Conservation (phyloP, 441 rosid species). For the Daphne laureola region DNA sequence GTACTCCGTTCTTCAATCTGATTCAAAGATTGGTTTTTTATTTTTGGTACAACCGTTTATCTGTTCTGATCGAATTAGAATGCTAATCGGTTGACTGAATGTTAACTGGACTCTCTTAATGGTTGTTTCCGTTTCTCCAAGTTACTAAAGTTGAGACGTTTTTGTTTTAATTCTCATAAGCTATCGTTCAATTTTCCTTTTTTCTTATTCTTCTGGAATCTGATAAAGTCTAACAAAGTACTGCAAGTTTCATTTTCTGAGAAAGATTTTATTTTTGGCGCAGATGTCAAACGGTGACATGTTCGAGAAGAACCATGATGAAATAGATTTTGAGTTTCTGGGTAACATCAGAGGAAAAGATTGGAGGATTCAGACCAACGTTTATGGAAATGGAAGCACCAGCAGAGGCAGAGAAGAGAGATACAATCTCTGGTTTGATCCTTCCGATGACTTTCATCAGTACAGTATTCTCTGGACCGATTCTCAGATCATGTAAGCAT, state of each 20-base stretch:
- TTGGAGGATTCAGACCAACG: conserved; percentile 32
- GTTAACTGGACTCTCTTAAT: not conserved
- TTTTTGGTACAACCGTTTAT: not conserved
- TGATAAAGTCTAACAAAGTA: too few species aligned
- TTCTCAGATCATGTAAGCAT: too few species aligned
- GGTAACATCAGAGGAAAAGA: conserved; percentile 22
- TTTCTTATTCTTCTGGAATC: too few species aligned
- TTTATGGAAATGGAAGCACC: conserved; percentile 25
- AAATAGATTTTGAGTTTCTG: conserved; percentile 36
- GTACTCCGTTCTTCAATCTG: conserved; percentile 13
- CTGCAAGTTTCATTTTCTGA: too few species aligned
- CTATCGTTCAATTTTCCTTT: not conserved
- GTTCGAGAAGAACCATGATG: conserved; percentile 19
- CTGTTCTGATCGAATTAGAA: not conserved
- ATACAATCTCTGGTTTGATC: conserved; percentile 28
- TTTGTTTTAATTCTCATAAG: not conserved
- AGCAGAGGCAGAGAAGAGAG: conserved; percentile 26
- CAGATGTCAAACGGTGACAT: conserved; percentile 17
- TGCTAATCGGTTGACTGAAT: not conserved
- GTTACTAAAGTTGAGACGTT: not conserved
- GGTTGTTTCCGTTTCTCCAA: not conserved
- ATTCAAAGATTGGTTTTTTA: not conserved
- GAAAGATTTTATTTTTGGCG: too few species aligned
- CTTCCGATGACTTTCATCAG: conserved; percentile 19
- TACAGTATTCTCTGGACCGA: conserved; percentile 24